phyloP scores from a whole-genome alignment of 148 eudicot species.

The Fagopyrum homotropicum region DNA sequence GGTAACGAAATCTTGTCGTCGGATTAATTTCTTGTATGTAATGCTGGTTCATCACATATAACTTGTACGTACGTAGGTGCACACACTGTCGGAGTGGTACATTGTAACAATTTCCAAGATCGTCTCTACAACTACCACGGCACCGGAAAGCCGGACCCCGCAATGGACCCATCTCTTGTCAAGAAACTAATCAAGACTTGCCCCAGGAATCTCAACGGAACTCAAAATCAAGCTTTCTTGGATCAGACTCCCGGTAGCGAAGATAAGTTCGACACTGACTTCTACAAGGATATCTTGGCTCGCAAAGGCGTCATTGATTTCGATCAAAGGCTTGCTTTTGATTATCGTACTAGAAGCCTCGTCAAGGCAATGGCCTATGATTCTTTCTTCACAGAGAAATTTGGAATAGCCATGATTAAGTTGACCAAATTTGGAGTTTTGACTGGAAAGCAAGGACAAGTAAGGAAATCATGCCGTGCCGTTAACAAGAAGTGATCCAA shows the following conservation, averaged over 20 bases:
- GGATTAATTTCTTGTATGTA: too few species aligned
- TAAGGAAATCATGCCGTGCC: constrained; percentile 14
- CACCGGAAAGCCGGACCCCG: constrained; percentile 35
- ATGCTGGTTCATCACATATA: too few species aligned
- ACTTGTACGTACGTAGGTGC: constrained; percentile 5
- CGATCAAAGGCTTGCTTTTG: constrained; percentile 15
- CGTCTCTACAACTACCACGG: constrained; percentile 21
- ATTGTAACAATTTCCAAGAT: constrained; percentile 18
- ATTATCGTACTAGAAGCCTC: not conserved
- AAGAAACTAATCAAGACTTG: constrained; percentile 20
- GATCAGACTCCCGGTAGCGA: constrained; percentile 11
- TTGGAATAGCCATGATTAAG: constrained; percentile 20
- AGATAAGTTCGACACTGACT: constrained; percentile 15
- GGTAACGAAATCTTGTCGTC: constrained; percentile 7
- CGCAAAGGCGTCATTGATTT: constrained; percentile 30
- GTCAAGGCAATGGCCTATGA: not conserved
- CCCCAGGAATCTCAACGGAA: constrained; percentile 21
- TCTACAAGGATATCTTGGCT: constrained; percentile 28
- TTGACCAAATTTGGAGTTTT: constrained; percentile 11
- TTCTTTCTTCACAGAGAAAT: not conserved
- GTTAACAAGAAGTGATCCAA: not conserved
- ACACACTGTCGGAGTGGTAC: constrained; percentile 19
- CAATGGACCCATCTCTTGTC: constrained; percentile 16
- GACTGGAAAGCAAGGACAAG: constrained; percentile 15
- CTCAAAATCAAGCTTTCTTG: not conserved